Evolutionary conservation across 108 stramenopile species (phyloP), one percentile per base, ranked within the genome.

Genomic region (Nitzschia sp.): DNA sequence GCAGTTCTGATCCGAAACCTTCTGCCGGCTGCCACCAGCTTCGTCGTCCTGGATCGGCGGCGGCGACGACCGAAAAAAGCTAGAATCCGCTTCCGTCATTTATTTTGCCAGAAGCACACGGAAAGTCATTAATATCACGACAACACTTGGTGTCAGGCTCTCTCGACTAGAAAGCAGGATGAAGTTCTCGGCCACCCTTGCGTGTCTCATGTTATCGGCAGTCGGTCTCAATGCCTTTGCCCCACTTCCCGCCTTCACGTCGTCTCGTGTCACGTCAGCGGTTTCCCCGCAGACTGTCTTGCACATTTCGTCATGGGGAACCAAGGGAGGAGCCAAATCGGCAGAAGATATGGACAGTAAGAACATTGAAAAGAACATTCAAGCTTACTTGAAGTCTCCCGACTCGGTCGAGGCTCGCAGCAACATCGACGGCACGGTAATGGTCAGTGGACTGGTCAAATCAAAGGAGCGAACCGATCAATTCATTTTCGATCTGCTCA

Each of bases 401-500:
- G 77, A 70, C 26, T 21, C 79, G 5, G 70, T 83, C 46, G 76
- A 75, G 56, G 72, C 79, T 9, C 82, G 85, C n/a, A 23, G 27
- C 70, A 81, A 72, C 54, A 19, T 83, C 19, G 76, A 81, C 27
- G 82, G 78, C 11, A 71, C 69, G 23, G 51, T 58, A 28, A 65
- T 89, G 19, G 81, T 89, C 18, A 71, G 62, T 23, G 83, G 83
- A 18, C 56, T 17, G 42, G 81, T 63, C 33, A 72, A 53, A 51
- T 19, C 71, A 51, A 76, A 74, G 61, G 85, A 93, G 60, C 84
- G 86, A 6, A 84, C 84, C 18, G 91, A 90, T 70, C 87, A 93
- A 62, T 69, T 73, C 60, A 71, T 94, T 45, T 93, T 96, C 61
- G 93, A 94, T 67, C 81, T 95, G 32, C 76, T 96, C 51, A 95